These are phyloP conservation scores for Botrytis medusae DNA, from an alignment of 2,329 filamentous ascomycete species.

Conservation along the genomic window DNA sequence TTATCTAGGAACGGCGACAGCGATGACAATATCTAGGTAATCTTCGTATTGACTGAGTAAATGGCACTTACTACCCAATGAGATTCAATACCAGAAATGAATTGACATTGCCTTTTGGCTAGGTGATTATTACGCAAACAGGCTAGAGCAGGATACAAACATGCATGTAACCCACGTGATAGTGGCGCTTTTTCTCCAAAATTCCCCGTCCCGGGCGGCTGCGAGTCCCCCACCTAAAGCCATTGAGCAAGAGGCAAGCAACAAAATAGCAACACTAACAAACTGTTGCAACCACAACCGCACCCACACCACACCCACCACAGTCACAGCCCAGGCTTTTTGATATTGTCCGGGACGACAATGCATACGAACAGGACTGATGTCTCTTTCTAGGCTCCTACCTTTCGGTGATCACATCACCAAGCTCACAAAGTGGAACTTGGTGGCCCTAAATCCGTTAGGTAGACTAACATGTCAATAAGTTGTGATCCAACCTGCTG, in stretches of 20 bases:
- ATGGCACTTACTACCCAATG: not conserved
- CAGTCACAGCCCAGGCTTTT: not conserved
- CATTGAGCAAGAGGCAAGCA: slow-evolving; percentile 2
- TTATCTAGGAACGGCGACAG: not conserved
- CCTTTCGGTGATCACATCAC: not conserved
- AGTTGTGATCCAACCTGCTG: not conserved
- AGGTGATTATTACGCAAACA: not conserved
- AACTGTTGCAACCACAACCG: not conserved
- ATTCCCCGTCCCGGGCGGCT: slow-evolving; percentile 10
- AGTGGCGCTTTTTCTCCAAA: not conserved
- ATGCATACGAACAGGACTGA: not conserved
- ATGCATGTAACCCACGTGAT: slow-evolving; percentile 1
- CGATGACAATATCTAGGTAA: not conserved
- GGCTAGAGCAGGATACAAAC: not conserved
- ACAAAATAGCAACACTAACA: not conserved
- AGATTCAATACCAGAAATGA: too few relatives aligned
- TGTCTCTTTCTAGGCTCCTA: not conserved
- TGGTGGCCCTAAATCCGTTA: not conserved
- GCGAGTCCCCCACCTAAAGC: not conserved
- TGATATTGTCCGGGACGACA: not conserved
- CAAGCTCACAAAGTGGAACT: not conserved
- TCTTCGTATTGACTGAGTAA: not conserved
- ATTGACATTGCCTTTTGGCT: not conserved
- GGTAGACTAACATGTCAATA: too few relatives aligned
- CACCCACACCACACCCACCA: not conserved